Percentiles rank a stretch among this genome's conserved stretches.
phyloP scores from a whole-genome alignment of 2,329 filamentous ascomycete species.

The Fusarium multiceps region DNA sequence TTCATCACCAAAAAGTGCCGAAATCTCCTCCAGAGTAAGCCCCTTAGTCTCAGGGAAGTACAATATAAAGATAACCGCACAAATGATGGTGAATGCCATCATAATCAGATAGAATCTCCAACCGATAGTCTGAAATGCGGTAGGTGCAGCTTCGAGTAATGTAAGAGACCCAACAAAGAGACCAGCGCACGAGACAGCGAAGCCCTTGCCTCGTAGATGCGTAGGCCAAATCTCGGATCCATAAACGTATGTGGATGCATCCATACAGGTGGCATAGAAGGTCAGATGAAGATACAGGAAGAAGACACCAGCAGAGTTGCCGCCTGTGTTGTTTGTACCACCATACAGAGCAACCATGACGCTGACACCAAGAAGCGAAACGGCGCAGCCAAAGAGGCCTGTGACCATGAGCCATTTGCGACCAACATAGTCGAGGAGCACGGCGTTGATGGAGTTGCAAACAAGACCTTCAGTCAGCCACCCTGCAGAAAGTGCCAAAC shows the following conservation, averaged over 20 bases:
- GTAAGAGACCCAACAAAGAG: neutral
- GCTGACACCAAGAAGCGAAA: neutral
- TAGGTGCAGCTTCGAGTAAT: neutral
- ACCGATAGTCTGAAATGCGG: neutral
- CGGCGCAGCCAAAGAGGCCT: neutral
- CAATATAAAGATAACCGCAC: neutral
- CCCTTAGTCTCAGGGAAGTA: neutral
- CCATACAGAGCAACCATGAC: neutral
- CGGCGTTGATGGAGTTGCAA: neutral
- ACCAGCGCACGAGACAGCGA: neutral
- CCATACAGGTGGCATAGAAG: neutral
- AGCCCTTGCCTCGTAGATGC: neutral
- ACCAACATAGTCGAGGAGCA: neutral
- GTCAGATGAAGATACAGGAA: conserved; percentile 1
- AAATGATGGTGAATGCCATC: conserved; percentile 1
- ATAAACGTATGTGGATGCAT: neutral
- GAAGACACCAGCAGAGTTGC: neutral
- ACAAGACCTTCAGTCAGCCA: conserved; percentile 6
- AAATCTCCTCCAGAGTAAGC: neutral
- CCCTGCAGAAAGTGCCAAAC: neutral
- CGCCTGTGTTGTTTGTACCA: neutral
- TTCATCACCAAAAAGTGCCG: neutral
- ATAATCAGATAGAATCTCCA: conserved; percentile 2
- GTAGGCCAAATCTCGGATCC: conserved; percentile 8
- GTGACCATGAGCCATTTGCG: neutral